phyloP scores from a whole-genome alignment of 139 green algal genomes.

The Picochlorum sp. region DNA sequence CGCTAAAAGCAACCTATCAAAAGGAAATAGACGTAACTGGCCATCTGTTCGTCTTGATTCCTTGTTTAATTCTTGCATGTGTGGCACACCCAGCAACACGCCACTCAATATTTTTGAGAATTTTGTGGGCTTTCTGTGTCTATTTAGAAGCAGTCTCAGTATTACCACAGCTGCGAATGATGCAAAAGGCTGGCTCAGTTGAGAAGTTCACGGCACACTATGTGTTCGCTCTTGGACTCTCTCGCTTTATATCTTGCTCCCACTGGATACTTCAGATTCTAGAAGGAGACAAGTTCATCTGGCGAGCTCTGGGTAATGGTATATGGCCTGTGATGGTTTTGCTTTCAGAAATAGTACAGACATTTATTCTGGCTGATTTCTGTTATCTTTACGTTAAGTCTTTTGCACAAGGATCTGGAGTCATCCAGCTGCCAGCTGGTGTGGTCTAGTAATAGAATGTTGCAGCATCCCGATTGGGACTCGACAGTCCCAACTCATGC shows the following conservation, averaged over 20 bases:
- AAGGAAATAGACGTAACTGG: slow-evolving; percentile 72
- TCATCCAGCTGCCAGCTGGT: slow-evolving; percentile 70
- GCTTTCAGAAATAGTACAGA: slow-evolving; percentile 93
- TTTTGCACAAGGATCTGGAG: slow-evolving; percentile 71
- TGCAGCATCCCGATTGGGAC: too few species aligned
- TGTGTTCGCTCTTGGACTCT: slow-evolving; percentile 91
- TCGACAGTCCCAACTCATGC: too few species aligned
- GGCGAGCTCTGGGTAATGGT: slow-evolving; percentile 74
- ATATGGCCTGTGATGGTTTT: slow-evolving; percentile 96
- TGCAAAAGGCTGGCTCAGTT: slow-evolving; percentile 93
- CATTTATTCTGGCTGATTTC: slow-evolving; percentile 97
- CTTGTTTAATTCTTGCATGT: slow-evolving; percentile 73
- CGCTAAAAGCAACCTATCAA: slow-evolving; percentile 73
- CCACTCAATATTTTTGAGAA: slow-evolving; percentile 65
- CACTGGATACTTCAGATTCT: slow-evolving; percentile 96
- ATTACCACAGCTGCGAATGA: slow-evolving; percentile 94
- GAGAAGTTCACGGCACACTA: slow-evolving; percentile 98
- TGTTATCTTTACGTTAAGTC: slow-evolving; percentile 97
- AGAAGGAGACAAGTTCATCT: slow-evolving; percentile 79
- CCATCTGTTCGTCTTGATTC: slow-evolving; percentile 59
- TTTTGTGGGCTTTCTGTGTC: slow-evolving; percentile 94
- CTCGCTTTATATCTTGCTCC: slow-evolving; percentile 91
- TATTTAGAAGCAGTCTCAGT: slow-evolving; percentile 96
- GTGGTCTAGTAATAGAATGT: not conserved
- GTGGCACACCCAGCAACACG: slow-evolving; percentile 79